These are phyloP conservation scores for Ascochyta koolunga DNA, from an alignment of 2,329 filamentous ascomycete genomes.

Conservation along the genomic window DNA sequence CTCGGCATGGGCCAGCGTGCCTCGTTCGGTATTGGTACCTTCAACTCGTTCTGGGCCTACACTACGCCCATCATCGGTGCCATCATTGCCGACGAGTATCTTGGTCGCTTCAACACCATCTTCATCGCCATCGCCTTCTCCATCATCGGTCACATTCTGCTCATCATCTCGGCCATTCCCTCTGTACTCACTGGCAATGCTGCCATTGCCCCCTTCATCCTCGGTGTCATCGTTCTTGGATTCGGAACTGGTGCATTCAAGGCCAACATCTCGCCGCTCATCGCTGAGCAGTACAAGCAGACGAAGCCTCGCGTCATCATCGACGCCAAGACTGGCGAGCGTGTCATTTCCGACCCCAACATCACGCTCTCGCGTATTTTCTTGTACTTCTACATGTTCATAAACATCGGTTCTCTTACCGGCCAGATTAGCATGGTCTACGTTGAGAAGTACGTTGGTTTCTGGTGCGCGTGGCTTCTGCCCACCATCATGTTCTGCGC, in stretches of 20 bases:
- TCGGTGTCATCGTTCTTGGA: constrained; percentile 56
- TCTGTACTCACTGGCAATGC: constrained; percentile 51
- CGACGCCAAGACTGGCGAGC: constrained; percentile 62
- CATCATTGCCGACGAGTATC: constrained; percentile 63
- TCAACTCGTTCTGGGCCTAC: constrained; percentile 51
- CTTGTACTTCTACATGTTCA: constrained; percentile 58
- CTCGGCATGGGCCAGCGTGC: constrained; percentile 47
- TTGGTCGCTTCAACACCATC: constrained; percentile 68
- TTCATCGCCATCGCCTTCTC: constrained; percentile 55
- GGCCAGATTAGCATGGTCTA: constrained; percentile 75
- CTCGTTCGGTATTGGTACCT: constrained; percentile 45
- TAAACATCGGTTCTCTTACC: constrained; percentile 67
- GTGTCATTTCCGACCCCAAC: constrained; percentile 73
- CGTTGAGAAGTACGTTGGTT: constrained; percentile 76
- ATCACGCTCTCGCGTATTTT: constrained; percentile 71
- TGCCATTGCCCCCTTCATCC: constrained; percentile 57
- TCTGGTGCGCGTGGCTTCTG: constrained; percentile 73
- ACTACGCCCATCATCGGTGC: constrained; percentile 57
- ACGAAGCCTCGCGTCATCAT: constrained; percentile 63
- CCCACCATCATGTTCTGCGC: constrained; percentile 69
- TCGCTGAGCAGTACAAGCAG: constrained; percentile 72
- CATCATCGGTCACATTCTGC: constrained; percentile 61
- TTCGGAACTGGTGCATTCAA: constrained; percentile 57
- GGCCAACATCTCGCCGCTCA: constrained; percentile 62
- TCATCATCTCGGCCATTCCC: constrained; percentile 61